A percentile compares a stretch with the other conserved stretches of the same genome.
These are phyloP conservation scores for Quercus gilva DNA, from an alignment of 306 rosid species.

Conservation along the genomic window DNA sequence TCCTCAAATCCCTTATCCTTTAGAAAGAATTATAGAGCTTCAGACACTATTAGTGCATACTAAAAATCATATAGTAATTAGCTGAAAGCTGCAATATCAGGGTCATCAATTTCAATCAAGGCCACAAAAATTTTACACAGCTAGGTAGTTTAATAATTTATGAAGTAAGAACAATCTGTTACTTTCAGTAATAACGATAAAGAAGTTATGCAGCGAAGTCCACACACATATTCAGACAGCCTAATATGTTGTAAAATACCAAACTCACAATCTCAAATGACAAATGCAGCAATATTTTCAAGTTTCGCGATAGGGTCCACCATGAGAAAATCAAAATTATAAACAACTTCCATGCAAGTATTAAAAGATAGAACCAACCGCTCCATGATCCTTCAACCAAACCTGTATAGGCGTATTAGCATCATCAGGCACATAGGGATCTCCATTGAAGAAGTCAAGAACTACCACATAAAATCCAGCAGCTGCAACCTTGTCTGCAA, in stretches of 20 bases:
- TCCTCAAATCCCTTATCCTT: constrained; percentile 62
- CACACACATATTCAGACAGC: neutral
- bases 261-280: too few species aligned
- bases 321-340: neutral
- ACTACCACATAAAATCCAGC: constrained; percentile 74
- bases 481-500: constrained; percentile 78
- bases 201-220: neutral
- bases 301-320: too few species aligned
- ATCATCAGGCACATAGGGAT: constrained; percentile 45
- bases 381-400: constrained; percentile 60
- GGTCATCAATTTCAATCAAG: neutral
- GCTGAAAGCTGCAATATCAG: neutral
- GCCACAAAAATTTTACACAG: neutral
- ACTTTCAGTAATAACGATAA: neutral
- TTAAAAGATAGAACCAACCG: constrained; percentile 49
- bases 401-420: constrained; percentile 29
- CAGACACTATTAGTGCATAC: neutral
- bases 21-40: constrained; percentile 7
- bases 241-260: too few species aligned
- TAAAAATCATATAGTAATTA: neutral
- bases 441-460: constrained; percentile 61
- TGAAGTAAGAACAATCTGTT: neutral
- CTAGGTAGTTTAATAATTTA: neutral
- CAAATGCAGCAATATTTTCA: too few species aligned
- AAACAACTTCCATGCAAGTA: neutral